These are phyloP conservation scores for Laguncularia racemosa DNA, from an alignment of 345 rosid genomes.

Conservation along the genomic window DNA sequence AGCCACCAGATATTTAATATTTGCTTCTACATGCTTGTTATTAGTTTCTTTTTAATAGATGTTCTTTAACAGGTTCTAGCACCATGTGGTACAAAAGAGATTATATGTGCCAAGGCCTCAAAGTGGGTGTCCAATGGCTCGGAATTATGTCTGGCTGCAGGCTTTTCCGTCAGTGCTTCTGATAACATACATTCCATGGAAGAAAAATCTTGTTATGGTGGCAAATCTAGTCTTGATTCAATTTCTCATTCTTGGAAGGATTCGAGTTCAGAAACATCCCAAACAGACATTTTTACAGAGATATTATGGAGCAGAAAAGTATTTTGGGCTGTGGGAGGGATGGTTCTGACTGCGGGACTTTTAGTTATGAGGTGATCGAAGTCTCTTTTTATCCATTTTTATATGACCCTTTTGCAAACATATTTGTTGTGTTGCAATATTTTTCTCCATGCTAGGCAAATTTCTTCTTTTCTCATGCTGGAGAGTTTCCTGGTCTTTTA, in stretches of 20 bases:
- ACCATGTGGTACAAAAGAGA: slow-evolving; percentile 76
- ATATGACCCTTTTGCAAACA: neutral
- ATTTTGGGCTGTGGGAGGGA: slow-evolving; percentile 77
- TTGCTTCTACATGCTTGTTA: slow-evolving; percentile 8
- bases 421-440: neutral
- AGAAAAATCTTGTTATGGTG: slow-evolving; percentile 68
- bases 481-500: too few relatives aligned
- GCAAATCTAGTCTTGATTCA: slow-evolving; percentile 70
- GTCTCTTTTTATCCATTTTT: slow-evolving; percentile 5
- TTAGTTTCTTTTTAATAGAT: slow-evolving; percentile 3
- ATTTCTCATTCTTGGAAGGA: slow-evolving; percentile 66
- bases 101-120: slow-evolving; percentile 75
- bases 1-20: neutral
- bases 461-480: neutral
- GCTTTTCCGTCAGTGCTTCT: slow-evolving; percentile 49
- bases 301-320: slow-evolving; percentile 41
- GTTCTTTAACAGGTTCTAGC: slow-evolving; percentile 43
- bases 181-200: slow-evolving; percentile 22
- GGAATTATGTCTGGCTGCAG: slow-evolving; percentile 74
- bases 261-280: slow-evolving; percentile 30
- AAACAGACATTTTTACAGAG: slow-evolving; percentile 21
- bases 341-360: slow-evolving; percentile 67
- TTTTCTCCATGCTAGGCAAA: neutral
- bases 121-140: slow-evolving; percentile 85
- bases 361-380: slow-evolving; percentile 48